Percentiles rank a stretch among this genome's conserved stretches.
phyloP scores from a whole-genome alignment of 2,329 filamentous ascomycete species.

The Whalleya microplaca region DNA sequence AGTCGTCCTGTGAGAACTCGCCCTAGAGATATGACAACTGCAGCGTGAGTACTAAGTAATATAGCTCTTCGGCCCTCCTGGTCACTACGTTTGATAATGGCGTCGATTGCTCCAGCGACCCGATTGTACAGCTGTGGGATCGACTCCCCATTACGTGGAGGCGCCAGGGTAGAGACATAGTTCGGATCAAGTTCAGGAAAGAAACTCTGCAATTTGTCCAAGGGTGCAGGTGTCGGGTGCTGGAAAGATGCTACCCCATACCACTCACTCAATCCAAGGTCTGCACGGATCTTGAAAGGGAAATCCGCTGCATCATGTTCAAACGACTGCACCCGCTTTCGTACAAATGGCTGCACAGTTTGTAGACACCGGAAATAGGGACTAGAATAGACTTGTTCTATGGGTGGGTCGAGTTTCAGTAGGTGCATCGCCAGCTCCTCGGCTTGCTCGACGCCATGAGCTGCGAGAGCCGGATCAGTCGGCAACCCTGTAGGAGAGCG shows the following conservation, averaged over 20 bases:
- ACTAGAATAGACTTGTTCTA: slow-evolving; percentile 80
- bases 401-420: slow-evolving; percentile 62
- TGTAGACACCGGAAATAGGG: slow-evolving; percentile 89
- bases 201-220: slow-evolving; percentile 63
- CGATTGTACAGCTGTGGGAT: slow-evolving; percentile 81
- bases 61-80: slow-evolving; percentile 69
- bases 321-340: slow-evolving; percentile 26
- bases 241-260: slow-evolving; percentile 85
- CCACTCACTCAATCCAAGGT: slow-evolving; percentile 77
- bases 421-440: slow-evolving; percentile 74
- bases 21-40: slow-evolving; percentile 84
- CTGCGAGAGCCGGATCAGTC: slow-evolving; percentile 83
- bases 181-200: slow-evolving; percentile 66
- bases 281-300: slow-evolving; percentile 52
- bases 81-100: slow-evolving; percentile 75
- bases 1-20: slow-evolving; percentile 78
- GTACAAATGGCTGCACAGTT: slow-evolving; percentile 73
- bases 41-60: slow-evolving; percentile 87
- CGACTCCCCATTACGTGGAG: slow-evolving; percentile 76
- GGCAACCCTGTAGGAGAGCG: slow-evolving; percentile 85
- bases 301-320: slow-evolving; percentile 20
- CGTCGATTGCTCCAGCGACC: slow-evolving; percentile 69
- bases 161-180: slow-evolving; percentile 67
- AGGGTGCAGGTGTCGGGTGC: slow-evolving; percentile 76
- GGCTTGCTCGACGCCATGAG: slow-evolving; percentile 84